Evolutionary conservation across 2,329 filamentous ascomycete species (phyloP).

Genomic region (Domatiomyces globalis): DNA sequence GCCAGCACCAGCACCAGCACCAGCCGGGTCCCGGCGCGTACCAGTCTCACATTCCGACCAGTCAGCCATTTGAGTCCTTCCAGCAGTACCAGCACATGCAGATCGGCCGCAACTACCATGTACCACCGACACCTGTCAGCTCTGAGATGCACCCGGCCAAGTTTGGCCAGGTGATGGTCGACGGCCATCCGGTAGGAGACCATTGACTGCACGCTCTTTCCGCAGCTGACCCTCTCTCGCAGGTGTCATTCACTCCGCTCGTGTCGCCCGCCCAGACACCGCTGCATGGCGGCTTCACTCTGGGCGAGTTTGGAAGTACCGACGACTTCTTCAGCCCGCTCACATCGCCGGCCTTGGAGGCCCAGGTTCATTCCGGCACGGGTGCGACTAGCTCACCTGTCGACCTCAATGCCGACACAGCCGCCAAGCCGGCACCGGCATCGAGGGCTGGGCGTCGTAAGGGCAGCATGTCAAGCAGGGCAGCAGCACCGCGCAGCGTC

Average conservation of each 20-base stretch:
- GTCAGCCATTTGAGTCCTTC: constrained; percentile 17
- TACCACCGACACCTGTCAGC: constrained; percentile 36
- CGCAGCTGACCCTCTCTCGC: constrained; percentile 13
- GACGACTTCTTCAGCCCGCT: constrained; percentile 38
- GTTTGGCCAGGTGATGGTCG: constrained; percentile 29
- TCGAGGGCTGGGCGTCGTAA: constrained; percentile 28
- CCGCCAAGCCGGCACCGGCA: constrained; percentile 23
- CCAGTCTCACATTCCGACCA: constrained; percentile 16
- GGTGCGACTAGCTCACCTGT: constrained; percentile 29
- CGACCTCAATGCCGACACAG: constrained; percentile 24
- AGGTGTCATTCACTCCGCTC: constrained; percentile 37
- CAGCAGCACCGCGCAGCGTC: constrained; percentile 22
- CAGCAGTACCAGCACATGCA: constrained; percentile 21
- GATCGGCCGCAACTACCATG: constrained; percentile 14
- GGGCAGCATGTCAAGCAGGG: constrained; percentile 23
- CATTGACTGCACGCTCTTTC: neutral
- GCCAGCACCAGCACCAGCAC: constrained; percentile 11
- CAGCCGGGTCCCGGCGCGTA: constrained; percentile 5
- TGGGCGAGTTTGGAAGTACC: constrained; percentile 34
- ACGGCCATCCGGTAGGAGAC: constrained; percentile 26
- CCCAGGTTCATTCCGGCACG: constrained; percentile 27
- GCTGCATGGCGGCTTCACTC: constrained; percentile 32
- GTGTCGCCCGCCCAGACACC: constrained; percentile 39
- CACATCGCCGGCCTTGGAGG: constrained; percentile 37
- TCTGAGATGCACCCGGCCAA: constrained; percentile 33